Percentiles rank a stretch among this genome's conserved stretches.
These are phyloP conservation scores for Termitomyces eurrhizus DNA, from an alignment of 768 basidiomycete genomes.

Conservation along the genomic window DNA sequence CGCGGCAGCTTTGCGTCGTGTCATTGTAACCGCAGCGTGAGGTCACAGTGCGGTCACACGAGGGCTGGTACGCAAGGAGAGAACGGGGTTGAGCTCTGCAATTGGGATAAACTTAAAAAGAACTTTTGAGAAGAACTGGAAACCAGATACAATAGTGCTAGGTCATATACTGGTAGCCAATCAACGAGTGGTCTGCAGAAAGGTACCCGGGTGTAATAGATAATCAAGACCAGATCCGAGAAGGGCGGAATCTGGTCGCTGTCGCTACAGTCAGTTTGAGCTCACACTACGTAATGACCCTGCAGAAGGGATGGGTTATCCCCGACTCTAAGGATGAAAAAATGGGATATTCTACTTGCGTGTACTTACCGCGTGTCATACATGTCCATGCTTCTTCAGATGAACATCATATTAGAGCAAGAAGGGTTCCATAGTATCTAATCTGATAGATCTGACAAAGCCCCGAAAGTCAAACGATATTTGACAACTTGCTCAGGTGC, in stretches of 20 bases:
- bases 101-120: no score
- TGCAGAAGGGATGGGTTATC: neutral
- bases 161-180: no score
- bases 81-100: no score
- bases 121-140: no score
- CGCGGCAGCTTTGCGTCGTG: neutral
- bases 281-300: neutral
- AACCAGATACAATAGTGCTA: no score
- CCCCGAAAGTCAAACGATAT: neutral
- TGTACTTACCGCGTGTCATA: neutral
- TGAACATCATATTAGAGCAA: no score
- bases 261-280: neutral
- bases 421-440: neutral
- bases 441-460: neutral
- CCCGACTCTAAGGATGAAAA: neutral
- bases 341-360: neutral
- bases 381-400: neutral
- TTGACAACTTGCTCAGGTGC: neutral
- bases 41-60: no score
- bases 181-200: no score
- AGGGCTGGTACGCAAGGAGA: no score
- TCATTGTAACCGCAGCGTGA: neutral
- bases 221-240: no score
- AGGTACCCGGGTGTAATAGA: no score
- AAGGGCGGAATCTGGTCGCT: no score